Conservation (phyloP, 352 stramenopile genomes). For the Poterioochromonas sp. region DNA sequence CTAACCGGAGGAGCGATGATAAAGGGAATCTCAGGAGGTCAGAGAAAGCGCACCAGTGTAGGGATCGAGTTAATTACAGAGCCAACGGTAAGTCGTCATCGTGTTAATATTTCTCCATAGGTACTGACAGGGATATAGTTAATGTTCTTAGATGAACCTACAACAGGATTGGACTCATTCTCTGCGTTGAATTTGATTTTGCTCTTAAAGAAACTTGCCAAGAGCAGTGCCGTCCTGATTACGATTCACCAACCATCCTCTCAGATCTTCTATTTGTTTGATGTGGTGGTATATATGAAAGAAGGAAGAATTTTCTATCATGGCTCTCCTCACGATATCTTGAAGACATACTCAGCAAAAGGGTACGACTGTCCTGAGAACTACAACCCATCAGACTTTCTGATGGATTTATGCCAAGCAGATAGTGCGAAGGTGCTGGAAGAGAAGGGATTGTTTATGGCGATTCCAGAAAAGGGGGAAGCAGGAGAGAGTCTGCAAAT, state of each 20-base stretch:
- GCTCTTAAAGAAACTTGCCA: constrained; percentile 69
- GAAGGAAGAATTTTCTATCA: constrained; percentile 18
- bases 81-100: too few relatives aligned
- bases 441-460: background rate
- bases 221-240: constrained; percentile 67
- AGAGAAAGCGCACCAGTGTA: constrained; percentile 78
- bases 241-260: constrained; percentile 80
- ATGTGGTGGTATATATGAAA: constrained; percentile 16
- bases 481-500: background rate
- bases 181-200: constrained; percentile 69
- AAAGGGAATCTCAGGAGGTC: constrained; percentile 81
- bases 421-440: background rate
- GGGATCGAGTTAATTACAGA: constrained; percentile 73
- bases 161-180: constrained; percentile 67
- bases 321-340: background rate
- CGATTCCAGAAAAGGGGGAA: background rate
- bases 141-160: constrained; percentile 70
- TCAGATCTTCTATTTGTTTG: constrained; percentile 66
- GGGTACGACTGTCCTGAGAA: background rate
- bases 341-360: background rate
- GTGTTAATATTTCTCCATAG: too few relatives aligned
- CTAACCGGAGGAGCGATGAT: constrained; percentile 43
- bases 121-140: too few relatives aligned
- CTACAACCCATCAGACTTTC: constrained; percentile 44
- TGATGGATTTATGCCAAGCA: constrained; percentile 52